Conservation (phyloP, 495 filamentous ascomycete species). For the Thermochaetoides thermophila region DNA sequence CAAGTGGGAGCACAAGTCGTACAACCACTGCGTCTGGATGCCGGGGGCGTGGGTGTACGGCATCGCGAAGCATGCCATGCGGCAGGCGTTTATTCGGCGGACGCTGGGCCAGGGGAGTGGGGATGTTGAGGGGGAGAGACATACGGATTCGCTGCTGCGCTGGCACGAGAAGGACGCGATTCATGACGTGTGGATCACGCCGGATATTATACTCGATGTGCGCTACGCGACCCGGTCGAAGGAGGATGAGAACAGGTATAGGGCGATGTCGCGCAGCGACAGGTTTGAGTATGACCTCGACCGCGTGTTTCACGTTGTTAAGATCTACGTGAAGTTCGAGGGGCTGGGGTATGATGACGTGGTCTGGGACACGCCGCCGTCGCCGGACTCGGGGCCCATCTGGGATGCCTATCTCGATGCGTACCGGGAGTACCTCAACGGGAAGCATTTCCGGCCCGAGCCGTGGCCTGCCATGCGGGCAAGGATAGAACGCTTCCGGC, state of each 20-base stretch:
- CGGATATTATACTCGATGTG: conserved; percentile 81
- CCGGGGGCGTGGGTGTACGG: conserved; percentile 83
- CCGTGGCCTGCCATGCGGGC: conserved; percentile 40
- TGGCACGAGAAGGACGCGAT: conserved; percentile 67
- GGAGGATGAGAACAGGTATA: conserved; percentile 33
- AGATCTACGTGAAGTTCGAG: conserved; percentile 77
- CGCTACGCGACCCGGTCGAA: conserved; percentile 21
- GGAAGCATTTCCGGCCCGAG: conserved; percentile 47
- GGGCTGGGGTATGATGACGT: conserved; percentile 88
- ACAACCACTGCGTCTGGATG: conserved; percentile 70
- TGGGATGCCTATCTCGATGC: conserved; percentile 75
- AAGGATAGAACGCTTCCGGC: conserved; percentile 46
- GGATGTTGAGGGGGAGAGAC: conserved; percentile 7
- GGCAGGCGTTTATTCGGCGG: conserved; percentile 57
- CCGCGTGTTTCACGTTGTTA: conserved; percentile 50
- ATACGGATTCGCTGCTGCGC: conserved; percentile 37
- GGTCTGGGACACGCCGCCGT: conserved; percentile 77
- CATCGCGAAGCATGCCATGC: conserved; percentile 44
- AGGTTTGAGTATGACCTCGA: conserved; percentile 51
- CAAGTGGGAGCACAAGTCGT: conserved; percentile 70
- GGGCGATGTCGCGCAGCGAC: conserved; percentile 13
- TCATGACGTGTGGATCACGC: conserved; percentile 63
- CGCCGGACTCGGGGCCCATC: conserved; percentile 44
- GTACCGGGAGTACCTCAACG: conserved; percentile 70
- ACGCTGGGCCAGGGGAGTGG: conserved; percentile 34